These are phyloP conservation scores for Novymonas esmeraldas DNA, from an alignment of 208 protist species.

Conservation along the genomic window DNA sequence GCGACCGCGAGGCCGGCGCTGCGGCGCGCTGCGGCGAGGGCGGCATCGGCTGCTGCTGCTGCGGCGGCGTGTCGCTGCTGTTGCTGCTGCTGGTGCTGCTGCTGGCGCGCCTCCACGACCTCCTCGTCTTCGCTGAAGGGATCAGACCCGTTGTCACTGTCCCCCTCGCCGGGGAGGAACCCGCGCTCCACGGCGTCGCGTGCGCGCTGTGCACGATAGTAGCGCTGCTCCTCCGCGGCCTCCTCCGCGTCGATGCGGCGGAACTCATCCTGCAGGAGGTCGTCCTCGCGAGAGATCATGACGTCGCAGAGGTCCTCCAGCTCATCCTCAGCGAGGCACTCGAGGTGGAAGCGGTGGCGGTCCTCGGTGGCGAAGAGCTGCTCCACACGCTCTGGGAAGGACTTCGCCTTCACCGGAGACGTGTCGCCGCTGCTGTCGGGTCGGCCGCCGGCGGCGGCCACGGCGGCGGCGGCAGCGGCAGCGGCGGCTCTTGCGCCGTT, in stretches of 20 bases:
- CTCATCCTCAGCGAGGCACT: slow-evolving; percentile 31
- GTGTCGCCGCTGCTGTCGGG: background rate
- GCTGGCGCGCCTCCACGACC: slow-evolving; percentile 6
- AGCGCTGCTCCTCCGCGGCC: slow-evolving; percentile 33
- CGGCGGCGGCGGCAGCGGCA: background rate
- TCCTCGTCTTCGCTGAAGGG: slow-evolving; percentile 47
- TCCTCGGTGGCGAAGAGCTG: slow-evolving; percentile 25
- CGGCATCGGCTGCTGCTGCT: background rate
- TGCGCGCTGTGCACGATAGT: slow-evolving; percentile 13
- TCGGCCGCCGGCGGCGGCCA: background rate
- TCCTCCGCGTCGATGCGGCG: slow-evolving; percentile 44
- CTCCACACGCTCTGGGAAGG: slow-evolving; percentile 20
- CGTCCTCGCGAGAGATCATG: slow-evolving; percentile 48
- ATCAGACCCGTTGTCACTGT: slow-evolving; percentile 9
- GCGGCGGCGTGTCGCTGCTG: background rate
- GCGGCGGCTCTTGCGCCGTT: background rate
- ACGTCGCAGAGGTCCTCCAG: slow-evolving; percentile 47
- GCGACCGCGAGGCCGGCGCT: slow-evolving; percentile 18
- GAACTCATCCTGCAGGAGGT: slow-evolving; percentile 43
- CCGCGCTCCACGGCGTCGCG: slow-evolving; percentile 22
- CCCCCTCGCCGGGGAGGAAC: slow-evolving; percentile 15
- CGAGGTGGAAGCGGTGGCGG: slow-evolving; percentile 34
- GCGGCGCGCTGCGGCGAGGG: background rate
- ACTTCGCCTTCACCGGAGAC: slow-evolving; percentile 9
- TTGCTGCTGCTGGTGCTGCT: background rate